These are phyloP conservation scores for Cystobasidium sp. DNA, from an alignment of 1,284 basidiomycete genomes.

Conservation along the genomic window DNA sequence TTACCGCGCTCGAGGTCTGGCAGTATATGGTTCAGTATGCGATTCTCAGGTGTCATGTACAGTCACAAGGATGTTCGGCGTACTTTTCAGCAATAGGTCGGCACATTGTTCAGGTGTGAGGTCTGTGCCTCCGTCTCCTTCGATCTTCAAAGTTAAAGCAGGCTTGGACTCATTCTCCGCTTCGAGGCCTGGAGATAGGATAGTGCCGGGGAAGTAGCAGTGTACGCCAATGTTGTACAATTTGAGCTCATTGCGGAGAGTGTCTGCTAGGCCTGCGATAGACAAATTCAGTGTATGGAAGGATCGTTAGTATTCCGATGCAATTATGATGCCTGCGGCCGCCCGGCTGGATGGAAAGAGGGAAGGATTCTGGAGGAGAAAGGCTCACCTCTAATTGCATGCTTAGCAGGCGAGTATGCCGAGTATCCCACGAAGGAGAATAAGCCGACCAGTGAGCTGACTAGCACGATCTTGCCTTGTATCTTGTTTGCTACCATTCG, in stretches of 20 bases:
- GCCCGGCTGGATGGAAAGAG: background rate
- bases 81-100: slow-evolving; percentile 67
- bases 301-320: no score
- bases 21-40: slow-evolving; percentile 2
- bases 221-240: slow-evolving; percentile 81
- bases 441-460: slow-evolving; percentile 79
- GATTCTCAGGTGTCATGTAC: background rate
- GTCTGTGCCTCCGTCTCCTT: slow-evolving; percentile 64
- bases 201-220: slow-evolving; percentile 84
- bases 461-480: slow-evolving; percentile 75
- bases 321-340: no score
- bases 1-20: slow-evolving; percentile 72
- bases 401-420: slow-evolving; percentile 85
- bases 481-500: slow-evolving; percentile 68
- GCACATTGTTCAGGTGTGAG: slow-evolving; percentile 70
- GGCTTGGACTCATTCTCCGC: slow-evolving; percentile 84
- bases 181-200: slow-evolving; percentile 78
- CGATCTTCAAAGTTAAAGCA: slow-evolving; percentile 75
- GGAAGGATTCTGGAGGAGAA: background rate
- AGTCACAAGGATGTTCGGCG: slow-evolving; percentile 44
- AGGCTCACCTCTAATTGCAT: slow-evolving; percentile 76
- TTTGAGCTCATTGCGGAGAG: slow-evolving; percentile 77
- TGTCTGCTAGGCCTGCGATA: slow-evolving; percentile 76
- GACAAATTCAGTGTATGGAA: background rate
- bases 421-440: slow-evolving; percentile 83